Base-by-base conservation (phyloP, 2,329 filamentous ascomycete genomes). In the Tolypocladium capitatum region DNA sequence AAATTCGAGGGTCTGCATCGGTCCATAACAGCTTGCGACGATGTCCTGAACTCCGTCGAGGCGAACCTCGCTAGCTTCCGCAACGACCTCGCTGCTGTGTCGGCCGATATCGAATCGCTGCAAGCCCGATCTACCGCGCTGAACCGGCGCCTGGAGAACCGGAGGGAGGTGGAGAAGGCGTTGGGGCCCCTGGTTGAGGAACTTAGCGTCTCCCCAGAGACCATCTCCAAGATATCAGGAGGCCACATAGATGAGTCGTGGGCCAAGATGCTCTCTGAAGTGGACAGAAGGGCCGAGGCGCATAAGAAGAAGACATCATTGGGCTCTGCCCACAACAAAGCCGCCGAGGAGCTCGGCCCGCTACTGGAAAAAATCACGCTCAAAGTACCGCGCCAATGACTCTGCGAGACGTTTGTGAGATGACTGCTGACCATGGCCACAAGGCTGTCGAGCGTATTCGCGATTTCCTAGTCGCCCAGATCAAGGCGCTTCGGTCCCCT, bases 371-470 rank as follows among this genome's bases (percentile, higher is more conserved):
- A 94, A 62, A 72, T 98, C 33, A 86, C 83, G 20, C 78, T 84
- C 47, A 94, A 92, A 71, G 84, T 85, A 64, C 18, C 5, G 13
- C 34, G 32, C 47, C 31, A 20, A 35, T 16, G 16, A 28, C 3
- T 31, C 8, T 3, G 21, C 13, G 30, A 21, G 13, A 21, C 20
- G 4, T 36, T 32, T 10, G 21, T 28, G 21, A 49, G 32, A 32
- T 49, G 27, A 45, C 11, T 16, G 13, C 43, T 48, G 36, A 49
- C 56, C 40, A 52, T 51, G 32, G 13, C 16, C 14, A 28, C 43
- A 85, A 85, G 81, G 91, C 90, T n/a, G 74, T 94, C 28, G 89
- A 96, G 66, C 81, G 92, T 48, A 94, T 97, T 63, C 79, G 94
- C 49, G 92, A 98, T 64, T 94, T 94, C 60, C 75, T 98, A 34